phyloP scores from a whole-genome alignment of 352 stramenopile species.

The Phytophthora brassicae region DNA sequence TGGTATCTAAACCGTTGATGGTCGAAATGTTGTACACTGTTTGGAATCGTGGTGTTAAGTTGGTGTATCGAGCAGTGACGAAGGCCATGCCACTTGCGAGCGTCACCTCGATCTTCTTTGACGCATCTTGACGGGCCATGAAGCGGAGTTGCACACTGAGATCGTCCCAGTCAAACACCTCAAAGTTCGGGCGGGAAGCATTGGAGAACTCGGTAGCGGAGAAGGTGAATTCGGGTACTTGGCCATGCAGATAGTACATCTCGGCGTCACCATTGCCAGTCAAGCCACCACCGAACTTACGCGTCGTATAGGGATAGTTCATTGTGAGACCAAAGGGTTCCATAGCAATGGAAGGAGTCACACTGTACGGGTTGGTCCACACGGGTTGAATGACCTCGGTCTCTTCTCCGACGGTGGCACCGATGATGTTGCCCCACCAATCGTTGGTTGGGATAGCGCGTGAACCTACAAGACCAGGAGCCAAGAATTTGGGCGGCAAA shows the following conservation, averaged over 20 bases:
- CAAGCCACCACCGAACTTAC: constrained; percentile 46
- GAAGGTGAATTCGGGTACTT: constrained; percentile 52
- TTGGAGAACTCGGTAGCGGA: constrained; percentile 55
- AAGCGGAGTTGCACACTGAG: constrained; percentile 57
- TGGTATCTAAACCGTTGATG: constrained; percentile 48
- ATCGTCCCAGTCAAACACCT: constrained; percentile 57
- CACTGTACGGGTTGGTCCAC: constrained; percentile 69
- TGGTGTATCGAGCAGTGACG: constrained; percentile 49
- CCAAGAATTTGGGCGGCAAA: constrained; percentile 57
- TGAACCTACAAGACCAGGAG: constrained; percentile 40
- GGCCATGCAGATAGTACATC: constrained; percentile 53
- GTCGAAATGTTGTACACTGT: constrained; percentile 44
- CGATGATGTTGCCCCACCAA: constrained; percentile 80
- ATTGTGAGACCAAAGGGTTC: constrained; percentile 50
- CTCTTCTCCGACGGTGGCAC: constrained; percentile 22
- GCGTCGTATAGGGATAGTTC: constrained; percentile 59
- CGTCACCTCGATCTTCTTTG: constrained; percentile 45
- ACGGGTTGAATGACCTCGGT: constrained; percentile 49
- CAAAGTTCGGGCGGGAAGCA: constrained; percentile 26
- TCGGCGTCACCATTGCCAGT: constrained; percentile 49
- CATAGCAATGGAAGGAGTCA: constrained; percentile 40
- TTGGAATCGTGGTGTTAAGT: constrained; percentile 46
- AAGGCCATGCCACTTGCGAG: constrained; percentile 73
- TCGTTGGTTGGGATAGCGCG: constrained; percentile 67
- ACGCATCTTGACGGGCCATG: constrained; percentile 18